phyloP scores from a whole-genome alignment of 139 green algal genomes.

The Coelastrella sp. region DNA sequence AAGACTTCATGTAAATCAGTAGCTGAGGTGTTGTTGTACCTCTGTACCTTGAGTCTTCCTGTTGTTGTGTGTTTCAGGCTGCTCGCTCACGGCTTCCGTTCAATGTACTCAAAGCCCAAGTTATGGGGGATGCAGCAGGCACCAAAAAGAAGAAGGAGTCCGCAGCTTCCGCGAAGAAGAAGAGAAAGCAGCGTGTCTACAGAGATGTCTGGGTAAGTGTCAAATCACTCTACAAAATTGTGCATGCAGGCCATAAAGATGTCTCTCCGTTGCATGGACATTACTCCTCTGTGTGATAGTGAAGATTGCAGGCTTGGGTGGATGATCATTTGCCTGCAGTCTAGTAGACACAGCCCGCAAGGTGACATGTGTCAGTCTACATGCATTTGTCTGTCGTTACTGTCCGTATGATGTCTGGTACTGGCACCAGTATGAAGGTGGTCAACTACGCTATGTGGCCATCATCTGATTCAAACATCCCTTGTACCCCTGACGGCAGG shows the following conservation, averaged over 20 bases:
- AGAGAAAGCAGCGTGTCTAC: background rate
- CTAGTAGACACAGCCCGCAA: background rate
- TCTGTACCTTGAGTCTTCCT: no score
- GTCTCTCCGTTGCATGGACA: no score
- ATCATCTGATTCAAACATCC: constrained; percentile 11
- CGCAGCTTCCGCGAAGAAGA: background rate
- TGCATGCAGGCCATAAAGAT: background rate
- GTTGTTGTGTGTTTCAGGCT: no score
- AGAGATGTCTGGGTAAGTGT: constrained; percentile 26
- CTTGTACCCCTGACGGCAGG: constrained; percentile 43
- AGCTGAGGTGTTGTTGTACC: no score
- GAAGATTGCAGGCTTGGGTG: background rate
- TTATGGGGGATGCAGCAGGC: background rate
- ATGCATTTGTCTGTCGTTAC: background rate
- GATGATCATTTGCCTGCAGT: background rate
- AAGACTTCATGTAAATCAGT: no score
- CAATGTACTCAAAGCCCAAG: constrained; percentile 38
- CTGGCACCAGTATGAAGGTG: constrained; percentile 44
- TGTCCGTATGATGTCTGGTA: constrained; percentile 45
- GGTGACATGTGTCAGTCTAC: background rate
- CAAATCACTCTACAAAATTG: background rate
- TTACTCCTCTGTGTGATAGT: background rate
- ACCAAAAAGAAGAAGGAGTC: background rate
- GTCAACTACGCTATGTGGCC: constrained; percentile 31
- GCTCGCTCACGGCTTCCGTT: constrained; percentile 31